Conservation (phyloP, 2,329 filamentous ascomycete species). For the Aureobasidium sp. region DNA sequence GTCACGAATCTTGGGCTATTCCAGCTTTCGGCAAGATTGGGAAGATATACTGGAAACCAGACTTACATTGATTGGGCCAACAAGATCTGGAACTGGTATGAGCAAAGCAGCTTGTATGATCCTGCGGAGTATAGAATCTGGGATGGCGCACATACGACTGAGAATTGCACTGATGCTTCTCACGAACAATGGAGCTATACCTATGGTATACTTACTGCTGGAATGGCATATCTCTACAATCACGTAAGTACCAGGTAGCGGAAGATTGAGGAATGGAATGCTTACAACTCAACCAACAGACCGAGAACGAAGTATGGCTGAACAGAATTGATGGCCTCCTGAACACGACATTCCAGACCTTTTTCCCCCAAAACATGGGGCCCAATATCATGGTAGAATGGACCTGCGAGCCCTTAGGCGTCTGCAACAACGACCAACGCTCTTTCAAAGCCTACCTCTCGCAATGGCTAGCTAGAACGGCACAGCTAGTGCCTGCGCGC, state of each 20-base stretch:
- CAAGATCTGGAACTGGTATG: constrained; percentile 55
- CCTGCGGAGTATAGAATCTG: constrained; percentile 43
- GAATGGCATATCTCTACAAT: neutral
- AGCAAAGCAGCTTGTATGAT: constrained; percentile 33
- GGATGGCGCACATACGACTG: constrained; percentile 39
- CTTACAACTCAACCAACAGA: neutral
- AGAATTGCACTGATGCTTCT: neutral
- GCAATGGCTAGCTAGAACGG: neutral
- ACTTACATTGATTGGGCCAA: constrained; percentile 73
- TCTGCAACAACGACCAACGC: too few relatives aligned
- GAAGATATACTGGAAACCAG: constrained; percentile 67
- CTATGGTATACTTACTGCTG: neutral
- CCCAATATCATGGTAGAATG: neutral
- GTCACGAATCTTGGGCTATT: constrained; percentile 54
- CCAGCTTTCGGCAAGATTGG: constrained; percentile 59
- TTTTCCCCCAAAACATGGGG: too few relatives aligned
- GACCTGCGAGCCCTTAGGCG: too few relatives aligned
- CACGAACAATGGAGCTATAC: neutral
- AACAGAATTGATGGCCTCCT: too few relatives aligned
- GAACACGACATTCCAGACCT: too few relatives aligned
- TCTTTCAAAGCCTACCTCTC: neutral
- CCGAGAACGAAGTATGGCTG: too few relatives aligned
- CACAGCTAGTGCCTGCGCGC: too few relatives aligned
- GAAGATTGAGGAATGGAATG: neutral
- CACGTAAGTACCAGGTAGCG: too few relatives aligned